Base-by-base conservation (phyloP, 257 asterid species). In the Solanum pinnatisectum region DNA sequence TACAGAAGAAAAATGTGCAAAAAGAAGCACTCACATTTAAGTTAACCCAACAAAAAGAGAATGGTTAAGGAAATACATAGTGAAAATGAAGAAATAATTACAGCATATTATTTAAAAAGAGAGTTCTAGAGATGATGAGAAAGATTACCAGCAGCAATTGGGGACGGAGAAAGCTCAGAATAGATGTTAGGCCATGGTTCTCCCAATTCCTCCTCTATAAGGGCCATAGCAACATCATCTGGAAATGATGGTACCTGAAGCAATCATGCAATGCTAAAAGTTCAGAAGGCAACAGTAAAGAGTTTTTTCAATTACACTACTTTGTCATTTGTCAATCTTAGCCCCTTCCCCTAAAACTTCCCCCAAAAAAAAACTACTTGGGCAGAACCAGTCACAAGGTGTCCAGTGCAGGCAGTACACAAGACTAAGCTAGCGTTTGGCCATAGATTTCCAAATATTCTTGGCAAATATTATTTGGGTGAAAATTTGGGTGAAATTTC, bases 171-270 rank as follows among this genome's bases (percentile, higher is more conserved):
- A 91, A 97, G 99, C 89, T 97, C 99, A 4, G 99, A 95, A 91
- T 96, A 97, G 73, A 94, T 11, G 89, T 97, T 89, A 76, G 84
- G 22, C 99, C 99, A 97, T 5, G 99, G 99, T 91, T 92, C 93
- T 89, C 99, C 99, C 90, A 97, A 98, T 93, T 97, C 99, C 93
- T 96, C 98, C 92, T 96, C 99, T 86, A 97, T 83, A 84, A 96
- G 95, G 92, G 99, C 95, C 99, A 97, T 97, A 52, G 99, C 99
- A 81, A 95, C 95, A 87, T 95, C 99, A 95, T 96, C 98, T 68
- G 99, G 99, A 94, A 92, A 97, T 63, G 99, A 97, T 73, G 99
- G 99, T 87, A 97, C 99, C 99, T 97, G 86, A 87, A 89, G 76
- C 74, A 52, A 20, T 82, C 82, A 88, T 73, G 76, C 68, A 60